Evolutionary conservation across 169 alveolate genomes (phyloP), one percentile per base, ranked within the genome.

Genomic region (Cryptosporidium sp.): DNA sequence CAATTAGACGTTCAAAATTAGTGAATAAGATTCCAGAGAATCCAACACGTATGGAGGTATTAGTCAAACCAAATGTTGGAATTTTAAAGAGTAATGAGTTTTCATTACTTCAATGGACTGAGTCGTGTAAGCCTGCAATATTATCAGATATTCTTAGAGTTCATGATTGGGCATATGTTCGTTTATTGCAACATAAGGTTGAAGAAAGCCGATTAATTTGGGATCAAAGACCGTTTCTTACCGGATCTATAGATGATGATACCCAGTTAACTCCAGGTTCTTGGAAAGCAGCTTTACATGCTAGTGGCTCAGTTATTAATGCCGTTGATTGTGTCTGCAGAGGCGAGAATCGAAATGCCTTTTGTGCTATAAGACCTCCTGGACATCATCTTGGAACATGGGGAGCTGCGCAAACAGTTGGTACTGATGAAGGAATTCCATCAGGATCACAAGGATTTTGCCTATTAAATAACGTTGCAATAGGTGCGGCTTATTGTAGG

Each of bases 371-470:
- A 84, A 71, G 99, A 65, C 99, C 99, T 0, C 99, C 99, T 3
- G 99, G 99, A 1, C 99, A 98, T 86, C 99, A 98, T 91, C 96
- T 98, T 45, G 99, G 99, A 1, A 95, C 97, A 33, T 97, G 95
- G 95, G 99, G 99, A 29, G 99, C 98, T 42, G 96, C 95, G 12
- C 85, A 72, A 35, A 67, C 62, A 52, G 92, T 75, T 39, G 94
- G 85, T 5, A 85, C 56, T 29, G 84, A 86, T 58, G 94, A 85
- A 73, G 75, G 93, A 35, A 70, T 91, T 53, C 93, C 95, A 16
- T 93, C 95, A 44, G 97, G 97, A 8, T 95, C 98, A 0, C 99
- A 97, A 92, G 99, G 99, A 39, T 98, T 98, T 92, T 98, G 99
- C 86, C 92, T 97, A 69, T 85, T 98, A 29, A 98, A 98, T 93